Base-by-base conservation (phyloP, 192 early-diverging fungal species). In the Umbelopsis vinacea region DNA sequence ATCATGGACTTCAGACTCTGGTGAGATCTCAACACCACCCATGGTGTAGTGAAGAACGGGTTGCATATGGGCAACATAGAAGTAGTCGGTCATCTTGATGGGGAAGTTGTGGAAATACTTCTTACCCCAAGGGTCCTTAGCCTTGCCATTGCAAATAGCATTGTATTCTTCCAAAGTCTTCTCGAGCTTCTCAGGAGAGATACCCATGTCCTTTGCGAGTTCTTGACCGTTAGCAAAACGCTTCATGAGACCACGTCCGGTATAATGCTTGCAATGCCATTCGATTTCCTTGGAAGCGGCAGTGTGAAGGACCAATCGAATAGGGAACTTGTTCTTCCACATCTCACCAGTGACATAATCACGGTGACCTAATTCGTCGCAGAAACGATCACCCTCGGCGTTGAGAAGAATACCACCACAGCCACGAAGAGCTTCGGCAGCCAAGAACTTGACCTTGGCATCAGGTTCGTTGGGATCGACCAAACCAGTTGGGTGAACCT, bases 401-500 rank as follows among this genome's bases (percentile, higher is more conserved):
- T 91, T 85, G 53, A 98, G 75, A 52, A 98, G 81, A 6, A 98
- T 72, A 79, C 95, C 96, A 76, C 95, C 96, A 66, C 89, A 90
- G 77, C 96, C 96, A 78, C 96, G 94, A 68, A 98, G 91, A 11
- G 96, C 95, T 82, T 98, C 96, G 22, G 96, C 95, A 46, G 96
- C 96, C 75, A 98, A 83, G 80, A 98, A 95, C 89, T 96, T 96
- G 78, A 95, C 92, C 74, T 94, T 92, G 67, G 92, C 92, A 73
- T 92, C 86, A 17, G 95, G 95, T 45, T 96, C 93, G n/a, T 86
- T 87, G 50, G 91, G 90, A 73, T 94, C 92, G 43, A 98, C 95
- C 68, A 97, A 85, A 73, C 96, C 96, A 35, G 96, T 98, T n/a
- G 96, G 96, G 76, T 98, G 95, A 40, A 98, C 94, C 82, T 98